phyloP scores from a whole-genome alignment of 345 rosid species.

The Corchorus olitorius region DNA sequence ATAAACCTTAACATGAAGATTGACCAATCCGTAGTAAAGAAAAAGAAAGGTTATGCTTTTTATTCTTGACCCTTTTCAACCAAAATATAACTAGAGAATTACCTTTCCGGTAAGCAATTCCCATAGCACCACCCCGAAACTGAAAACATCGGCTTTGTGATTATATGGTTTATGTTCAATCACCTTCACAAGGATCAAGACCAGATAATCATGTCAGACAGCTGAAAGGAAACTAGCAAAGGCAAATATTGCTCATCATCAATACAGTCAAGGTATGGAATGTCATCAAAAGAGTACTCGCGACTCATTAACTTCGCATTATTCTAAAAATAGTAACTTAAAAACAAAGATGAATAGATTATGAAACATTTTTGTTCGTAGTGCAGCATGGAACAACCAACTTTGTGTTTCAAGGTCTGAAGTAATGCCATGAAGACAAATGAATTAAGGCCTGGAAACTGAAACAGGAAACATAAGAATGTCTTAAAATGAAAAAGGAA shows the following conservation, averaged over 20 bases:
- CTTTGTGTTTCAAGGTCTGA: slow-evolving; percentile 11
- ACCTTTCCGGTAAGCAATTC: slow-evolving; percentile 74
- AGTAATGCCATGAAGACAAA: slow-evolving; percentile 12
- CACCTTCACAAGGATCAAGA: slow-evolving; percentile 48
- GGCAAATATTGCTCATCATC: slow-evolving; percentile 5
- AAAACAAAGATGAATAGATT: neutral
- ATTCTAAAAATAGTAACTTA: neutral
- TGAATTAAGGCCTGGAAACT: slow-evolving; percentile 11
- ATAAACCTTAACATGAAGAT: neutral
- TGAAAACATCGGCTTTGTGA: slow-evolving; percentile 68
- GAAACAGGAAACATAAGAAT: neutral
- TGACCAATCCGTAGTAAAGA: no score
- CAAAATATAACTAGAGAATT: slow-evolving; percentile 13
- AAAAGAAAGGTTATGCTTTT: neutral
- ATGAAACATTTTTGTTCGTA: neutral
- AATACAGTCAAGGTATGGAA: slow-evolving; percentile 8
- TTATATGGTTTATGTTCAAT: slow-evolving; percentile 64
- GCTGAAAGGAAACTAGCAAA: slow-evolving; percentile 10
- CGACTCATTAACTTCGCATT: neutral
- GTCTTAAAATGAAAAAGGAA: neutral
- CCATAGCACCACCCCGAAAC: slow-evolving; percentile 68
- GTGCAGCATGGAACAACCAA: slow-evolving; percentile 9
- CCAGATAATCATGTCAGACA: slow-evolving; percentile 28
- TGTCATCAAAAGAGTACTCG: neutral
- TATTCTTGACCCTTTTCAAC: neutral